Evolutionary conservation across 192 early-diverging fungal genomes (phyloP).

Genomic region (Coemansia sp.): DNA sequence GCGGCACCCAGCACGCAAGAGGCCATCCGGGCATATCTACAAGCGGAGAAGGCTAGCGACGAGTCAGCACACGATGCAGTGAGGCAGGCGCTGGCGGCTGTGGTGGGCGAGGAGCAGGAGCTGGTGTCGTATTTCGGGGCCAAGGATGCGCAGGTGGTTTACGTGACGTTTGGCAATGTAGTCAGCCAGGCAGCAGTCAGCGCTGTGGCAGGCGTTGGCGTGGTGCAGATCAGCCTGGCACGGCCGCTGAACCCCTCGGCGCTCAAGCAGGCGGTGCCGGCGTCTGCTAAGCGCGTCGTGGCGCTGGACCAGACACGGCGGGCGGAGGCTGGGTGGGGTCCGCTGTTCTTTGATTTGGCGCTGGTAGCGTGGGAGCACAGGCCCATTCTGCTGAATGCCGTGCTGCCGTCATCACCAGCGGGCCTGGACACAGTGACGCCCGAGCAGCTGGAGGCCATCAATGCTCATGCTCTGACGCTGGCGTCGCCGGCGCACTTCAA

Average conservation of each 20-base stretch:
- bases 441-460: constrained; percentile 24
- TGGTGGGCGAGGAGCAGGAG: constrained; percentile 13
- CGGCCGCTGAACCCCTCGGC: constrained; percentile 73
- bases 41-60: constrained; percentile 11
- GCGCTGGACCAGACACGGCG: constrained; percentile 65
- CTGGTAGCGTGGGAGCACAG: constrained; percentile 16
- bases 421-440: constrained; percentile 19
- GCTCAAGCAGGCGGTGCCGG: constrained; percentile 59
- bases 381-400: constrained; percentile 40
- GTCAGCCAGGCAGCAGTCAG: background rate
- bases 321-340: constrained; percentile 56
- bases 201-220: constrained; percentile 58
- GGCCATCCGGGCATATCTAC: constrained; percentile 48
- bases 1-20: constrained; percentile 34
- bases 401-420: constrained; percentile 16
- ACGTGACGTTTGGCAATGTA: constrained; percentile 63
- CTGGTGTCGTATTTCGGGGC: constrained; percentile 30
- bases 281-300: constrained; percentile 59
- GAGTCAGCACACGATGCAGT: constrained; percentile 13
- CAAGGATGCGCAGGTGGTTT: constrained; percentile 64
- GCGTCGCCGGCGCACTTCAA: constrained; percentile 43
- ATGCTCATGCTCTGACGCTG: constrained; percentile 14
- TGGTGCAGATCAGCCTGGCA: constrained; percentile 71
- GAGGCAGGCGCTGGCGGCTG: constrained; percentile 16
- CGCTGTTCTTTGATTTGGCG: background rate